A percentile compares a stretch with the other conserved stretches of the same genome.
phyloP scores from a whole-genome alignment of 805 yeast genomes.

The Wickerhamiella dianesei region DNA sequence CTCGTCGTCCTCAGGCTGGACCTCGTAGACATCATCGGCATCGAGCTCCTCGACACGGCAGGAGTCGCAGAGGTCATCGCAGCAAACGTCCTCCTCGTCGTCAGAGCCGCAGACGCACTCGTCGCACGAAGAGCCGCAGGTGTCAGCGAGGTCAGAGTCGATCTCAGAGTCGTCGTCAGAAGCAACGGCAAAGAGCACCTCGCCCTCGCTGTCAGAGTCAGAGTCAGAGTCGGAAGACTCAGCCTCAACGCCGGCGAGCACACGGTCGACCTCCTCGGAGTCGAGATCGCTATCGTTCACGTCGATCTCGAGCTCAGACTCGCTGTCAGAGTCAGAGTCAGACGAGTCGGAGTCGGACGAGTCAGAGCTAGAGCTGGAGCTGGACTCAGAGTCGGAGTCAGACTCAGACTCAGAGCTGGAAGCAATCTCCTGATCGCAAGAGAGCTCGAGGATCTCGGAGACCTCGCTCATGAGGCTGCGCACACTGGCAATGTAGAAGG shows the following conservation, averaged over 20 bases:
- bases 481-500: conserved; percentile 19
- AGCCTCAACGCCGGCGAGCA: conserved; percentile 15
- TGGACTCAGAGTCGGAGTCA: conserved; percentile 3
- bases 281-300: conserved; percentile 17
- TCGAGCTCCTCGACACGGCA: conserved; percentile 4
- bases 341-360: not conserved
- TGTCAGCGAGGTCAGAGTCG: conserved; percentile 1
- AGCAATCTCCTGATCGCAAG: conserved; percentile 12
- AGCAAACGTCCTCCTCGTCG: conserved; percentile 1
- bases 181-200: not conserved
- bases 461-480: conserved; percentile 16
- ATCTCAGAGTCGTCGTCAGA: conserved; percentile 5
- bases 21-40: conserved; percentile 8
- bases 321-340: not conserved
- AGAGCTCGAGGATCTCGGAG: conserved; percentile 18
- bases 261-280: conserved; percentile 16
- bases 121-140: not conserved
- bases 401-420: conserved; percentile 1
- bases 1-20: conserved; percentile 14
- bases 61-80: conserved; percentile 3
- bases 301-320: conserved; percentile 10
- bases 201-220: conserved; percentile 5
- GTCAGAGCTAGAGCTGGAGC: conserved; percentile 3
- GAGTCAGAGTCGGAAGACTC: conserved; percentile 5
- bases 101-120: conserved; percentile 1